phyloP scores from a whole-genome alignment of 2,329 filamentous ascomycete genomes.

The Botrytis porri region DNA sequence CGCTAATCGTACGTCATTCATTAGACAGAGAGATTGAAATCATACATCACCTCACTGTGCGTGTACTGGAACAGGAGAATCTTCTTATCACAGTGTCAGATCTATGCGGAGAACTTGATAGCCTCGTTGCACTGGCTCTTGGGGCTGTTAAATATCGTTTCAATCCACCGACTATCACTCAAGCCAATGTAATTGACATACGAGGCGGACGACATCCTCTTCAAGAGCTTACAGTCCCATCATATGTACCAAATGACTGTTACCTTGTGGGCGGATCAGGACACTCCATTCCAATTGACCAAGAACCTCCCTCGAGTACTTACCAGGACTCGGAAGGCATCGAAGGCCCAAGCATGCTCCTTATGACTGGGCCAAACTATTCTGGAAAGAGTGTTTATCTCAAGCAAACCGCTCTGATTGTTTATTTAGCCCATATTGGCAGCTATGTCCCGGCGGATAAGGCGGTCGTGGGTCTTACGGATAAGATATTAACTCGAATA shows the following conservation, averaged over 20 bases:
- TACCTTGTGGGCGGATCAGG: constrained; percentile 60
- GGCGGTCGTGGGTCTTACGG: constrained; percentile 80
- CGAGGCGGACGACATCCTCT: constrained; percentile 79
- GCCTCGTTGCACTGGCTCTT: constrained; percentile 73
- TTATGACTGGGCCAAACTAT: constrained; percentile 92
- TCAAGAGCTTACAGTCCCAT: constrained; percentile 77
- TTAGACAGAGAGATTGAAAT: constrained; percentile 86
- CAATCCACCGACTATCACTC: constrained; percentile 64
- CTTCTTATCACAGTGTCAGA: constrained; percentile 69
- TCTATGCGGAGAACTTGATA: constrained; percentile 82
- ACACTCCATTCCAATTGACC: constrained; percentile 25
- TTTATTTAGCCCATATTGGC: constrained; percentile 89
- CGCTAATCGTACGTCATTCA: neutral
- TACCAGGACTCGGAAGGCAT: constrained; percentile 18
- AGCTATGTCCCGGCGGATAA: constrained; percentile 81
- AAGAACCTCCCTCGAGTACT: neutral
- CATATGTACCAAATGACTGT: constrained; percentile 82
- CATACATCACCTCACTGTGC: constrained; percentile 70
- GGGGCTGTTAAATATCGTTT: constrained; percentile 75
- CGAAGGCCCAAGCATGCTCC: constrained; percentile 61
- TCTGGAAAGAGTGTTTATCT: constrained; percentile 96
- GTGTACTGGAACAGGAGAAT: constrained; percentile 66
- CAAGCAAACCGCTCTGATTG: constrained; percentile 86
- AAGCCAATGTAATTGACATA: constrained; percentile 69
- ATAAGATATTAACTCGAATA: constrained; percentile 87